A percentile compares a stretch with the other conserved stretches of the same genome.
These are phyloP conservation scores for Boletus vermiculosoides DNA, from an alignment of 768 basidiomycete species.

Conservation along the genomic window DNA sequence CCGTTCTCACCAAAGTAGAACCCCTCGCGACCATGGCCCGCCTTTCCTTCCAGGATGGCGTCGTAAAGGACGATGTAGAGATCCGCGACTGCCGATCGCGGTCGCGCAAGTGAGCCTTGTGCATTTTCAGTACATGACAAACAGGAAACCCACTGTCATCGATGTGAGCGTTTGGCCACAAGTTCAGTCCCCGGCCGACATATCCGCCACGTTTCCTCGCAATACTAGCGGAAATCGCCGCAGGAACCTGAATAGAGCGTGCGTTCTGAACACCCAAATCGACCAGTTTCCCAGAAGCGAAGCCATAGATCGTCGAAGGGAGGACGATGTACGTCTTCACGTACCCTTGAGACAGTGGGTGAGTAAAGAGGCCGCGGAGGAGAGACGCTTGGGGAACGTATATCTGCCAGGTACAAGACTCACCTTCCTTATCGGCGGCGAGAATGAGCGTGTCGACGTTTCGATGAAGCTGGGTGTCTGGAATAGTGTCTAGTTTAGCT, in stretches of 20 bases:
- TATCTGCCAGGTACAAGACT: neutral
- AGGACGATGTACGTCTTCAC: slow-evolving; percentile 42
- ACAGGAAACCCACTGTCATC: slow-evolving; percentile 36
- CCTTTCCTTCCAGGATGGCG: slow-evolving; percentile 25
- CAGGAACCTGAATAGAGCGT: slow-evolving; percentile 57
- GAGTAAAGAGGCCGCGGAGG: neutral
- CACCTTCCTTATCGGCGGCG: slow-evolving; percentile 49
- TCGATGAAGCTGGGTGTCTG: slow-evolving; percentile 47
- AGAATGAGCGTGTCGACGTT: slow-evolving; percentile 48
- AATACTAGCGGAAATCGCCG: slow-evolving; percentile 42
- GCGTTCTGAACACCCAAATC: slow-evolving; percentile 44
- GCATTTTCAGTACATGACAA: neutral
- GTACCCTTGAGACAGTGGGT: slow-evolving; percentile 15
- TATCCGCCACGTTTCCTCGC: slow-evolving; percentile 54
- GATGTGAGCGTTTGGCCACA: slow-evolving; percentile 62
- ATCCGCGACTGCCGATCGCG: slow-evolving; percentile 24
- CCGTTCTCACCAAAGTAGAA: slow-evolving; percentile 55
- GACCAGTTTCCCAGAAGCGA: slow-evolving; percentile 48
- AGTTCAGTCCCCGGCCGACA: slow-evolving; percentile 57
- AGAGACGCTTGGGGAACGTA: no score
- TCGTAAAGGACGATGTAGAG: slow-evolving; percentile 49
- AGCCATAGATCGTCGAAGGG: slow-evolving; percentile 60
- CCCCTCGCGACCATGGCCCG: slow-evolving; percentile 40
- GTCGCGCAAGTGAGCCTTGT: neutral
- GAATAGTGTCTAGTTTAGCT: slow-evolving; percentile 45